Evolutionary conservation across 106 monocot genomes (phyloP), one percentile per base, ranked within the genome.

Genomic region (Iris macrosiphon): DNA sequence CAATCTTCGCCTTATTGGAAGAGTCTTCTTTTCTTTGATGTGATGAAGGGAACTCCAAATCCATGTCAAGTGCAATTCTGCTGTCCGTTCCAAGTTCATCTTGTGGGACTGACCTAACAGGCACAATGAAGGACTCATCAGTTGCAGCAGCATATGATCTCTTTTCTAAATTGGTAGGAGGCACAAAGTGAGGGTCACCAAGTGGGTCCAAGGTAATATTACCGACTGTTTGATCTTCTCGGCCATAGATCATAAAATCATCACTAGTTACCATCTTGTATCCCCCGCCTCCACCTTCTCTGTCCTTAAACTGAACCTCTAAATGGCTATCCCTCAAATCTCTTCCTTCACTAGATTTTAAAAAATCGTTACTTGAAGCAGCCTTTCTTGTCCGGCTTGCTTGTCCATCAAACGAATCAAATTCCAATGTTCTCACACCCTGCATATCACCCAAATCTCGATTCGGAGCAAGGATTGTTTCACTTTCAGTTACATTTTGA

Each of bases 121-220:
- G 74, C 62, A 93, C 64, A 29, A 92, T 59, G 33, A 82, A 82
- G 34, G 88, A 88, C 49, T 94, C 93, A 70, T 94, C 93, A 42
- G 25, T 73, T 32, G 52, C 56, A n/a, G n/a, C n/a, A 30, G 61
- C 41, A 48, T 72, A 58, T 2, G 59, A 67, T 6, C 42, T 57
- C 31, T 75, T 71, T 10, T 69, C 65, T 21, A 61, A 40, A 40
- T 71, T 55, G 22, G 45, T 48, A 67, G 37, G 50, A 74, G 4
- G 34, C 39, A 65, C 56, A 65, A 59, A 49, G 20, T 46, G 64
- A 71, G 61, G 65, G 53, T 76, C 84, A 49, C 66, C 73, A 49
- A 78, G 53, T 33, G 73, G 81, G 45, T 94, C 73, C 31, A 63
- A 65, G 65, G 62, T 57, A 59, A 18, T 61, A 53, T 38, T 84